Conservation (phyloP, 176 grass and related monocot species). For the Puccinellia tenuiflora region DNA sequence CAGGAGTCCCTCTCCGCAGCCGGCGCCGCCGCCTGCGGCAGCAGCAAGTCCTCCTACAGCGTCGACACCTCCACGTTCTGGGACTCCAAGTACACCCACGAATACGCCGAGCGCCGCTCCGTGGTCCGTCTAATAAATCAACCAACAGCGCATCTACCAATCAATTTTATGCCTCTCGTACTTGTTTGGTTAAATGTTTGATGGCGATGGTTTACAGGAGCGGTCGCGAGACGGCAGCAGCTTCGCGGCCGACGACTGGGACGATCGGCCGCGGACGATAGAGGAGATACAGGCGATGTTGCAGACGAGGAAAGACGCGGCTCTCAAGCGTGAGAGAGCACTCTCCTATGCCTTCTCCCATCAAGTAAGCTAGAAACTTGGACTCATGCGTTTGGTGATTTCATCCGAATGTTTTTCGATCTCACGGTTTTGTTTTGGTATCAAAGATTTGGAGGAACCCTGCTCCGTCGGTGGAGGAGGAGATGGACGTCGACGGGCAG, state of each 20-base stretch:
- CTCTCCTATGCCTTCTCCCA: conserved; percentile 90
- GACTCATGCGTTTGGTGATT: neutral
- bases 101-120: conserved; percentile 65
- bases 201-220: conserved; percentile 21
- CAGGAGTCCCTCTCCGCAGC: conserved; percentile 43
- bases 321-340: conserved; percentile 79
- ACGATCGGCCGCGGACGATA: conserved; percentile 71
- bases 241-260: conserved; percentile 86
- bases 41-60: conserved; percentile 77
- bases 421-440: neutral
- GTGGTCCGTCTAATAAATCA: conserved; percentile 35
- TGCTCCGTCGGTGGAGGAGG: conserved; percentile 47
- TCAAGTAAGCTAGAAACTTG: conserved; percentile 44
- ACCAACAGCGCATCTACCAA: neutral
- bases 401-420: neutral
- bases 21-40: conserved; percentile 32
- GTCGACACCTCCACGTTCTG: conserved; percentile 66
- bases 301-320: conserved; percentile 72
- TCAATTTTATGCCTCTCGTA: neutral
- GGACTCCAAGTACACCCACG: conserved; percentile 76
- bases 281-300: conserved; percentile 94
- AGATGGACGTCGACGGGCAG: conserved; percentile 46
- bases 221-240: conserved; percentile 81
- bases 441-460: conserved; percentile 78
- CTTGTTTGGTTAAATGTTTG: neutral